phyloP scores from a whole-genome alignment of 805 yeast genomes.

The Candida silvicultrix region DNA sequence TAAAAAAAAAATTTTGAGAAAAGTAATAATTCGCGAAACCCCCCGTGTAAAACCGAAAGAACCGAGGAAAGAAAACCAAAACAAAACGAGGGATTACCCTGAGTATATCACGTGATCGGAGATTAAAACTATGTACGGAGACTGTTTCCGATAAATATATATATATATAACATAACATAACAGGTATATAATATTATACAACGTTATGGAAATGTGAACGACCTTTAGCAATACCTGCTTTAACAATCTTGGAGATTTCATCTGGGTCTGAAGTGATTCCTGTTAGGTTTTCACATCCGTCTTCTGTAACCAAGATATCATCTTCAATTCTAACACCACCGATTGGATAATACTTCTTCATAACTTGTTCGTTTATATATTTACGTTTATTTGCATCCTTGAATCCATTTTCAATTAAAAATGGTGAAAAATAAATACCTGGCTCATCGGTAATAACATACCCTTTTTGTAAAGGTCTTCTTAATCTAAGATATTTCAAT shows the following conservation, averaged over 20 bases:
- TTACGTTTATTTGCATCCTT: slow-evolving; percentile 31
- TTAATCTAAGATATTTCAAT: slow-evolving; percentile 70
- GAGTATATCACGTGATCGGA: no score
- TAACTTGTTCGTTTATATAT: slow-evolving; percentile 50
- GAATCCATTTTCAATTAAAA: slow-evolving; percentile 60
- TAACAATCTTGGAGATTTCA: slow-evolving; percentile 74
- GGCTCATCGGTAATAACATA: slow-evolving; percentile 96
- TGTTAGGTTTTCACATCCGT: slow-evolving; percentile 79
- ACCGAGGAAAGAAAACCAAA: no score
- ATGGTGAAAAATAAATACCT: slow-evolving; percentile 86
- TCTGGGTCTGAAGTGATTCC: slow-evolving; percentile 79
- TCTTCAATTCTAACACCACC: slow-evolving; percentile 99
- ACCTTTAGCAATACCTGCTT: slow-evolving; percentile 59
- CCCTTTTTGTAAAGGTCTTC: slow-evolving; percentile 63
- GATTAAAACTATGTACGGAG: no score
- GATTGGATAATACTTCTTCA: slow-evolving; percentile 74
- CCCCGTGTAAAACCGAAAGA: no score
- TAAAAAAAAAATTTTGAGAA: neutral
- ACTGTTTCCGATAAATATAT: no score
- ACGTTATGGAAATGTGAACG: slow-evolving; percentile 52
- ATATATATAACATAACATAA: no score
- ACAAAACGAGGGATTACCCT: no score
- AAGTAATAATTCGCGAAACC: no score
- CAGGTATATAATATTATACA: no score
- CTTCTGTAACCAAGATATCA: slow-evolving; percentile 71